These are phyloP conservation scores for Suillus fuscotomentosus DNA, from an alignment of 768 basidiomycete species.

Conservation along the genomic window DNA sequence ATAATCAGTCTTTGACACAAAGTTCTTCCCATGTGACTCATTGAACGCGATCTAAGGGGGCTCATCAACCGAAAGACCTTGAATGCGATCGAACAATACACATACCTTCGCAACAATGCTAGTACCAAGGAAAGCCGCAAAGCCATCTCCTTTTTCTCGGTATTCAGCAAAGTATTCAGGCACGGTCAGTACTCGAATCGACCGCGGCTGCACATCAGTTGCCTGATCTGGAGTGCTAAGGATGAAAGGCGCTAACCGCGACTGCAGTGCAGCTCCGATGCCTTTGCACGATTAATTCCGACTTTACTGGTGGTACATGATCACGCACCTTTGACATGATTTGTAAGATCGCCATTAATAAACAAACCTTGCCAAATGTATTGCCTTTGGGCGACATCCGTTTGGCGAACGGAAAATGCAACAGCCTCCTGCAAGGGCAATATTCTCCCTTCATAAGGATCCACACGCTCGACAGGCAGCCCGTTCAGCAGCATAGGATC, in stretches of 20 bases:
- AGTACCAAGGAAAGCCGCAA: slow-evolving; percentile 78
- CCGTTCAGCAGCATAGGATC: slow-evolving; percentile 59
- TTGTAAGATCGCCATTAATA: slow-evolving; percentile 76
- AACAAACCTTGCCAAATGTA: slow-evolving; percentile 78
- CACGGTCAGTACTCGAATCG: slow-evolving; percentile 59
- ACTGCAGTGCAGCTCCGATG: slow-evolving; percentile 66
- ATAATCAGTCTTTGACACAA: slow-evolving; percentile 80
- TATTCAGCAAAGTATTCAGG: slow-evolving; percentile 94
- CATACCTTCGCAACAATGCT: slow-evolving; percentile 83
- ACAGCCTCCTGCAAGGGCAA: slow-evolving; percentile 67
- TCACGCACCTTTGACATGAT: slow-evolving; percentile 63
- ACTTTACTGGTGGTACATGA: neutral
- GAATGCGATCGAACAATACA: slow-evolving; percentile 5
- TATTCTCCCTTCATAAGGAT: slow-evolving; percentile 15
- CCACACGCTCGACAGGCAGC: slow-evolving; percentile 27
- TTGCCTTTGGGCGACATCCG: slow-evolving; percentile 65
- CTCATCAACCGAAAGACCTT: neutral
- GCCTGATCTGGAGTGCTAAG: slow-evolving; percentile 59
- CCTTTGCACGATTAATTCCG: slow-evolving; percentile 36
- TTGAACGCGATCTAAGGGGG: slow-evolving; percentile 65
- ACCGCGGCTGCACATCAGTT: slow-evolving; percentile 71
- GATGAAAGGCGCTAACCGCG: slow-evolving; percentile 63
- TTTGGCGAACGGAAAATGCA: slow-evolving; percentile 56
- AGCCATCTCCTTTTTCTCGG: slow-evolving; percentile 78
- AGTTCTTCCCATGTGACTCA: slow-evolving; percentile 64